A percentile compares a stretch with the other conserved stretches of the same genome.
phyloP scores from a whole-genome alignment of 2,329 filamentous ascomycete species.

The Colletotrichum limetticola region DNA sequence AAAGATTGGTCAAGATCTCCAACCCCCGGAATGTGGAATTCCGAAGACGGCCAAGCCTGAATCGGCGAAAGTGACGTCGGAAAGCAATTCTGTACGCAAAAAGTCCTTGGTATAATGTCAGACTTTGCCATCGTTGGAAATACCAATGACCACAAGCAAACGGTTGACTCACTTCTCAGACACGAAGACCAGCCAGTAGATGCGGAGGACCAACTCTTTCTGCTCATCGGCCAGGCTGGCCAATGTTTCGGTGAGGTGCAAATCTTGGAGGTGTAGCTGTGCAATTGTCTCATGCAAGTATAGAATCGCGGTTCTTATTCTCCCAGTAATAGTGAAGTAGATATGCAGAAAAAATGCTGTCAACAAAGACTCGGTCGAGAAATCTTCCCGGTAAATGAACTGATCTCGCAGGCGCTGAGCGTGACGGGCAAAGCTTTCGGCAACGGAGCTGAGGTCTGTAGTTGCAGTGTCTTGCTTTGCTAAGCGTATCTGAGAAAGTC shows the following conservation, averaged over 20 bases:
- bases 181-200: not conserved
- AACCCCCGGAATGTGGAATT: not conserved
- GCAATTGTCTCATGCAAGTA: not conserved
- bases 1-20: not conserved
- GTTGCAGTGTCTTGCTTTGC: not conserved
- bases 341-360: not conserved
- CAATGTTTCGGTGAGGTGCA: not conserved
- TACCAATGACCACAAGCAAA: not conserved
- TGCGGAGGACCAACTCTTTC: not conserved
- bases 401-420: not conserved
- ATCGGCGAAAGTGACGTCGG: not conserved
- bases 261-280: not conserved
- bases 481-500: not conserved
- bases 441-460: not conserved
- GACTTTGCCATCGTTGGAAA: not conserved
- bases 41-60: not conserved
- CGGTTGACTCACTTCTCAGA: not conserved
- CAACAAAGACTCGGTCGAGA: not conserved
- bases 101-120: not conserved
- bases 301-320: not conserved
- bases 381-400: not conserved
- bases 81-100: not conserved
- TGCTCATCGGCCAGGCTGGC: not conserved
- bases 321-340: not conserved
- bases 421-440: not conserved